phyloP scores from a whole-genome alignment of 2,329 filamentous ascomycete genomes.

The Aspergillus sp. region DNA sequence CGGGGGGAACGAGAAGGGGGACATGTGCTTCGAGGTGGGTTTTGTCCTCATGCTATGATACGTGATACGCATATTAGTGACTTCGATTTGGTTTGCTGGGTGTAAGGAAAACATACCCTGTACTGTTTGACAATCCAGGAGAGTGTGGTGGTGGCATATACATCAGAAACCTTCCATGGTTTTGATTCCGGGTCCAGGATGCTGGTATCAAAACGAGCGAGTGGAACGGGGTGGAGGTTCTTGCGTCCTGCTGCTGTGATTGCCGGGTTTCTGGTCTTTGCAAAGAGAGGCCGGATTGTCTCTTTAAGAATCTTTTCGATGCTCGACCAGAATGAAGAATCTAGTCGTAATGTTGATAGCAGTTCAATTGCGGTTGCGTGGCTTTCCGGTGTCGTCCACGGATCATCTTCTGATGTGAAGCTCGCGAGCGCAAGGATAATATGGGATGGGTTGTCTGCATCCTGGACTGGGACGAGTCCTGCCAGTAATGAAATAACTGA shows the following conservation, averaged over 20 bases:
- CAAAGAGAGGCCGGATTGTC: conserved; percentile 42
- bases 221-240: conserved; percentile 38
- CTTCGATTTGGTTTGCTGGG: background rate
- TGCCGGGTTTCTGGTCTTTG: conserved; percentile 38
- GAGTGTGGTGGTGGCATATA: conserved; percentile 35
- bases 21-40: conserved; percentile 41
- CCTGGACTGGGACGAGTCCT: conserved; percentile 16
- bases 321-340: conserved; percentile 13
- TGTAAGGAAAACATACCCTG: conserved; percentile 24
- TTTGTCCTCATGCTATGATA: conserved; percentile 23
- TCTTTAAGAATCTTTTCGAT: conserved; percentile 18
- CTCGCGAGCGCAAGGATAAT: conserved; percentile 32
- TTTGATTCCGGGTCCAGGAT: conserved; percentile 35
- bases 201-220: conserved; percentile 35
- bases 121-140: conserved; percentile 37
- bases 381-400: conserved; percentile 33
- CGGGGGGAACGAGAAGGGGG: conserved; percentile 42
- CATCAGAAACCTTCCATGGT: conserved; percentile 37
- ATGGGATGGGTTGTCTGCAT: conserved; percentile 19
- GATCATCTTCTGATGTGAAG: conserved; percentile 30
- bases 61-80: conserved; percentile 7
- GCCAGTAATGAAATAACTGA: conserved; percentile 24
- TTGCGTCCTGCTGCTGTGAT: conserved; percentile 45
- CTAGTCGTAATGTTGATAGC: conserved; percentile 10
- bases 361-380: conserved; percentile 15